These are phyloP conservation scores for Ustilago tritici DNA, from an alignment of 1,284 basidiomycete species.

Conservation along the genomic window DNA sequence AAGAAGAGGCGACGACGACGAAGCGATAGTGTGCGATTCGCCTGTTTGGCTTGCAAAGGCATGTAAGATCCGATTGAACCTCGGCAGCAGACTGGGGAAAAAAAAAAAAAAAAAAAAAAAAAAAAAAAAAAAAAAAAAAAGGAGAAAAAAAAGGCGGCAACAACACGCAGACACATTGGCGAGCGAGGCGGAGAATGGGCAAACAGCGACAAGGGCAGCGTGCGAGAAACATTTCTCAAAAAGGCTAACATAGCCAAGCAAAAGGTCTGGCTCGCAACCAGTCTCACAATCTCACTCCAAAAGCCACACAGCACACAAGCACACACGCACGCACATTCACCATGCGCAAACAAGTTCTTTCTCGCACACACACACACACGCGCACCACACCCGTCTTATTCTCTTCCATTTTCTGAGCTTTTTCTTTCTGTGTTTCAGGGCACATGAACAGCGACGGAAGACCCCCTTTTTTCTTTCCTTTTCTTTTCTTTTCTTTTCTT, in stretches of 20 bases:
- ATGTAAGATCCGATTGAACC: conserved; percentile 1
- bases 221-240: not conserved
- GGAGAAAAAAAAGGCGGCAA: not conserved
- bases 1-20: not conserved
- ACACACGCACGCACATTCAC: conserved; percentile 13
- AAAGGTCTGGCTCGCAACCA: not conserved
- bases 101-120: not conserved
- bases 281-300: not conserved
- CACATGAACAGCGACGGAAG: not conserved
- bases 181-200: not conserved
- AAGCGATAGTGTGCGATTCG: not conserved
- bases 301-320: conserved; percentile 10
- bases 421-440: not conserved
- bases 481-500: conserved; percentile 5
- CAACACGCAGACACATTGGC: not conserved
- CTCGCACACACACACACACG: not conserved
- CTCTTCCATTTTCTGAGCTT: not conserved
- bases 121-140: too few species aligned
- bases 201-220: not conserved
- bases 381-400: not conserved
- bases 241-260: conserved; percentile 1
- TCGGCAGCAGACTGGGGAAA: conserved; percentile 1
- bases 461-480: not conserved
- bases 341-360: not conserved
- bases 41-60: not conserved